Percentiles rank a stretch among this genome's conserved stretches.
Evolutionary conservation across 306 rosid genomes (phyloP).

Genomic region (Rosa multiflora): DNA sequence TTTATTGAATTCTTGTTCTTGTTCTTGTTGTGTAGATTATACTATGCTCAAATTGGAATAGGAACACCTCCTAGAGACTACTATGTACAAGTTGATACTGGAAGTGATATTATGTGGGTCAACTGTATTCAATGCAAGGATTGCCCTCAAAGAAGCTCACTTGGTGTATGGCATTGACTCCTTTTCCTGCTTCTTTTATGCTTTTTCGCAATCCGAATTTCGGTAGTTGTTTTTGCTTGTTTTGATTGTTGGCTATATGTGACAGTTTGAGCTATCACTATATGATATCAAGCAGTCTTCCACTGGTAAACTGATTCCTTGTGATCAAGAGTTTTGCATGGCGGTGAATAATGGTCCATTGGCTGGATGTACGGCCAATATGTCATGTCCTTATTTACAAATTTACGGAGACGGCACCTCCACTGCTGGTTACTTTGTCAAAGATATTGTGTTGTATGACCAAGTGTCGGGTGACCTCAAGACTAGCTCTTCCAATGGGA

Average conservation of each 20-base stretch:
- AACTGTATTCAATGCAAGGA: constrained; percentile 88
- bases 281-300: constrained; percentile 69
- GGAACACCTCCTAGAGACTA: constrained; percentile 89
- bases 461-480: constrained; percentile 87
- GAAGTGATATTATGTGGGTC: constrained; percentile 98
- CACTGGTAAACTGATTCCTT: constrained; percentile 65
- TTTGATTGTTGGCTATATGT: not conserved
- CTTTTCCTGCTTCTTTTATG: not conserved
- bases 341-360: constrained; percentile 78
- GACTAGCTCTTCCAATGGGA: constrained; percentile 83
- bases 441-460: constrained; percentile 68
- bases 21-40: constrained; percentile 58
- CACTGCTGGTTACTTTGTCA: constrained; percentile 88
- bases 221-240: not conserved
- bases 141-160: constrained; percentile 80
- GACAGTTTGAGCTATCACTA: constrained; percentile 75
- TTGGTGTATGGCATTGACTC: constrained; percentile 58
- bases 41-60: constrained; percentile 93
- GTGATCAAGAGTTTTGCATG: constrained; percentile 73
- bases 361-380: constrained; percentile 60
- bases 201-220: not conserved
- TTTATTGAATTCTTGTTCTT: not conserved
- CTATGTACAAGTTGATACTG: constrained; percentile 94
- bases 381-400: constrained; percentile 86
- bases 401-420: constrained; percentile 96